phyloP scores from a whole-genome alignment of 257 asterid genomes.

The Rehmannia glutinosa region DNA sequence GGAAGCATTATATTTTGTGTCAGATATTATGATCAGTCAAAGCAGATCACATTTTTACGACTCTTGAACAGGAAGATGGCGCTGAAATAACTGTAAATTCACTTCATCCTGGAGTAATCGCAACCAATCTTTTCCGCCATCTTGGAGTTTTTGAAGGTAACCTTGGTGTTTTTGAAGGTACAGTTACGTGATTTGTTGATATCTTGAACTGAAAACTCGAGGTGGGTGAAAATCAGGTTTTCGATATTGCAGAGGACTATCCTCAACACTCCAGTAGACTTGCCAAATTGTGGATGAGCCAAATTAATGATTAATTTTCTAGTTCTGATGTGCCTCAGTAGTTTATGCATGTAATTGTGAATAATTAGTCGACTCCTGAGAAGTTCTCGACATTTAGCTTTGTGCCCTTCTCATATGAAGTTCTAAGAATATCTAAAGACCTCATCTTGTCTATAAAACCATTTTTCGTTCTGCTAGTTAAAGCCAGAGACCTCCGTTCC shows the following conservation, averaged over 20 bases:
- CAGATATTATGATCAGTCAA: not conserved
- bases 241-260: not conserved
- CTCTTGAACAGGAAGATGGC: constrained; percentile 64
- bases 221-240: not conserved
- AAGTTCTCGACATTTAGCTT: not conserved
- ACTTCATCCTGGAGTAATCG: constrained; percentile 74
- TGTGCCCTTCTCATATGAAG: no score
- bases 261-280: not conserved
- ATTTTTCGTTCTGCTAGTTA: no score
- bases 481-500: no score
- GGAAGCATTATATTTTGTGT: not conserved
- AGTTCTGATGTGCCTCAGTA: not conserved
- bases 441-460: no score
- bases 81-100: constrained; percentile 74
- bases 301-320: not conserved
- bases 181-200: not conserved
- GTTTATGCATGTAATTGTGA: not conserved
- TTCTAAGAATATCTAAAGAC: no score
- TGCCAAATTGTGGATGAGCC: not conserved
- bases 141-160: constrained; percentile 52
- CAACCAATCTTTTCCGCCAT: constrained; percentile 70
- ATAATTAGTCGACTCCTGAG: not conserved
- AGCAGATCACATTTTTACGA: not conserved
- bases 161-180: constrained; percentile 33
- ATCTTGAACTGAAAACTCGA: not conserved